phyloP scores from a whole-genome alignment of 805 yeast genomes.

The Monosporozyma servazzii region DNA sequence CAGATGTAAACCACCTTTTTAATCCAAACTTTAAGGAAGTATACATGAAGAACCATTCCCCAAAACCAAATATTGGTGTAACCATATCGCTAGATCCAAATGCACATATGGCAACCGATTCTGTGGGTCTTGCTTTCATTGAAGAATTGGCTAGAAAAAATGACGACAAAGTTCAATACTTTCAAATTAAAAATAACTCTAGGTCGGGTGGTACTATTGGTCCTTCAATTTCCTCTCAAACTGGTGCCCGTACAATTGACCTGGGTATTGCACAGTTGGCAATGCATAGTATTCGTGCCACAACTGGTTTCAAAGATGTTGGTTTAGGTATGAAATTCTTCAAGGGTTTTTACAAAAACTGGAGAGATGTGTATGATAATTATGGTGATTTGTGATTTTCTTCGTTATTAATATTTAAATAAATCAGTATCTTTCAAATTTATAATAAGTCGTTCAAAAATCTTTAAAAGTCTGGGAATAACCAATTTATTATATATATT shows the following conservation, averaged over 20 bases:
- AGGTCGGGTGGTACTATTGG: slow-evolving; percentile 89
- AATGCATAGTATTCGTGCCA: slow-evolving; percentile 81
- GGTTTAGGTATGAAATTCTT: slow-evolving; percentile 68
- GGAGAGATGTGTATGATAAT: slow-evolving; percentile 51
- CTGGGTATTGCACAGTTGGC: slow-evolving; percentile 76
- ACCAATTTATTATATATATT: too few relatives aligned
- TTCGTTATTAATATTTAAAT: too few relatives aligned
- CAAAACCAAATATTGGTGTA: slow-evolving; percentile 70
- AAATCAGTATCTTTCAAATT: not conserved
- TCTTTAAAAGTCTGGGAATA: too few relatives aligned
- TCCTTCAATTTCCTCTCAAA: slow-evolving; percentile 51
- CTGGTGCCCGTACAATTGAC: slow-evolving; percentile 72
- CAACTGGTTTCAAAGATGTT: slow-evolving; percentile 68
- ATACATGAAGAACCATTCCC: slow-evolving; percentile 70
- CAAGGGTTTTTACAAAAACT: slow-evolving; percentile 55
- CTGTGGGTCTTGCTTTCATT: slow-evolving; percentile 58
- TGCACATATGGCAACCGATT: slow-evolving; percentile 78
- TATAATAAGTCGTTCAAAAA: not conserved
- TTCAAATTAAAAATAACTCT: slow-evolving; percentile 79
- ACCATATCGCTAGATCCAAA: slow-evolving; percentile 66
- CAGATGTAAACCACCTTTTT: slow-evolving; percentile 75
- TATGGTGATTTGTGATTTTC: slow-evolving; percentile 38
- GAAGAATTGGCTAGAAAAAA: slow-evolving; percentile 61
- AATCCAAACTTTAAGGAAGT: slow-evolving; percentile 68
- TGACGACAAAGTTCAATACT: slow-evolving; percentile 62